These are phyloP conservation scores for Cyclaneusma minus DNA, from an alignment of 2,329 filamentous ascomycete genomes.

Conservation along the genomic window DNA sequence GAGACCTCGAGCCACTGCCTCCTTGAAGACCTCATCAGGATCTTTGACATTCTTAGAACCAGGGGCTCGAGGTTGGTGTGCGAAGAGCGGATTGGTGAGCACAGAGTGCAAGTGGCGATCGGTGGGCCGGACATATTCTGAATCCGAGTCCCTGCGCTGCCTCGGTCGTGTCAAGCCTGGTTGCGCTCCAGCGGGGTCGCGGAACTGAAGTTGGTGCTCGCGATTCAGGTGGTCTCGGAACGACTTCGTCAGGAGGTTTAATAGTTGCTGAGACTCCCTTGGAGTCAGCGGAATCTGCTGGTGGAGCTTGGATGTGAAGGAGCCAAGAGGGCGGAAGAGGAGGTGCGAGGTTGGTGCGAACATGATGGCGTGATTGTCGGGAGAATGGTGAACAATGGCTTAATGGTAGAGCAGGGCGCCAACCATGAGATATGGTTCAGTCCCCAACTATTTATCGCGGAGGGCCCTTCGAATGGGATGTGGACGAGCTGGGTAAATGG, in stretches of 20 bases:
- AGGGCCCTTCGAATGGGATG: too few relatives aligned
- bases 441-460: too few relatives aligned
- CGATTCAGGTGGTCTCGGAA: constrained; percentile 47
- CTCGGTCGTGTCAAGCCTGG: constrained; percentile 7
- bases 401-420: too few relatives aligned
- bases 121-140: constrained; percentile 17
- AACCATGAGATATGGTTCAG: too few relatives aligned
- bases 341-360: constrained; percentile 36
- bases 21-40: constrained; percentile 17
- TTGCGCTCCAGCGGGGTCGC: not conserved
- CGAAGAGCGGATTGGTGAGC: constrained; percentile 32
- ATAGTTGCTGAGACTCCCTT: constrained; percentile 41
- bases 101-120: constrained; percentile 32
- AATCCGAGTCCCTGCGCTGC: constrained; percentile 5
- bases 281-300: constrained; percentile 34
- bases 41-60: constrained; percentile 3
- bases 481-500: too few relatives aligned
- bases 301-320: constrained; percentile 32
- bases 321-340: constrained; percentile 30
- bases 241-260: constrained; percentile 43
- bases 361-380: constrained; percentile 11
- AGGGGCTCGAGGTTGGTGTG: not conserved
- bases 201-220: constrained; percentile 28
- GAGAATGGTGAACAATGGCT: too few relatives aligned
- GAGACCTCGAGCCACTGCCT: constrained; percentile 15